phyloP scores from a whole-genome alignment of 306 rosid species.

The Vachellia collinsii region DNA sequence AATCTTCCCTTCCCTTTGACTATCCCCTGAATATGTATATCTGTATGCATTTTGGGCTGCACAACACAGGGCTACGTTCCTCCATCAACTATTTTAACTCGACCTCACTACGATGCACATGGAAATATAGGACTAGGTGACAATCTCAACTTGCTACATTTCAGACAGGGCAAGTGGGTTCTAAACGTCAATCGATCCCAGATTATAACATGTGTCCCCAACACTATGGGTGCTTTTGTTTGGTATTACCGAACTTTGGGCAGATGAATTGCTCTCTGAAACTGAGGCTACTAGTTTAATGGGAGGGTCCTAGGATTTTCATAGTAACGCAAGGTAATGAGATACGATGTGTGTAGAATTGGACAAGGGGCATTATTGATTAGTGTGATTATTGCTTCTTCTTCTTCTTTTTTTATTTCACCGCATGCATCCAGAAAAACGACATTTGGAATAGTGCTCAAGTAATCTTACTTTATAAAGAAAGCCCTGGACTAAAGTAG shows the following conservation, averaged over 20 bases:
- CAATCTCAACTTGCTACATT: conserved; percentile 39
- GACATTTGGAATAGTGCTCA: conserved; percentile 10
- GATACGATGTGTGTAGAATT: not conserved
- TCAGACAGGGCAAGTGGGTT: conserved; percentile 66
- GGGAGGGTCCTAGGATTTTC: conserved; percentile 27
- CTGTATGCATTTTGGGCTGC: conserved; percentile 30
- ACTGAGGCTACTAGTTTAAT: conserved; percentile 30
- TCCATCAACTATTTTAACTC: conserved; percentile 20
- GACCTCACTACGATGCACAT: conserved; percentile 41
- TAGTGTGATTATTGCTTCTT: conserved; percentile 5
- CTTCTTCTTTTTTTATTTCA: not conserved
- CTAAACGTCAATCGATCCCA: conserved; percentile 42
- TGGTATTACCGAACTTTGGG: conserved; percentile 30
- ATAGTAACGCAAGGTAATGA: conserved; percentile 28
- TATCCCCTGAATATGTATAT: conserved; percentile 7
- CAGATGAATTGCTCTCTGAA: conserved; percentile 32
- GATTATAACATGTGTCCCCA: conserved; percentile 29
- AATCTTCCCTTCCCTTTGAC: conserved; percentile 41
- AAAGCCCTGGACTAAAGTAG: not conserved
- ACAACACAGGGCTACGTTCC: conserved; percentile 35
- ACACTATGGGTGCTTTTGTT: conserved; percentile 41
- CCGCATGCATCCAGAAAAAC: conserved; percentile 23
- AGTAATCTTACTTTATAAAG: conserved; percentile 20
- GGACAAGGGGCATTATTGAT: conserved; percentile 10
- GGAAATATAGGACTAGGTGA: conserved; percentile 43